phyloP scores from a whole-genome alignment of 2,329 filamentous ascomycete genomes.

The Tolypocladium capitatum region DNA sequence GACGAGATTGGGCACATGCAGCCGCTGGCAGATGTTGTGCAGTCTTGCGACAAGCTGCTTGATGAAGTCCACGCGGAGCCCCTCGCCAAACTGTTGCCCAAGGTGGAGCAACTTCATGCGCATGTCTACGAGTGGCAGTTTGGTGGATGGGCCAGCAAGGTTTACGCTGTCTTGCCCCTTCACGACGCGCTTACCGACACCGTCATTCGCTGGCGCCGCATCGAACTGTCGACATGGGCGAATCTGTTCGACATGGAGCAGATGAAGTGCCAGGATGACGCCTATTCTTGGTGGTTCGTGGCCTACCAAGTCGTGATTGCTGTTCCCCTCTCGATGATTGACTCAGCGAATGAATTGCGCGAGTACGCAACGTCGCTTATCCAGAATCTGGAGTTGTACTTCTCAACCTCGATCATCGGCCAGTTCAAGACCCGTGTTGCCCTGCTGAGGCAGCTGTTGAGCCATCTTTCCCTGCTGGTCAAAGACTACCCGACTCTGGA shows the following conservation, averaged over 20 bases:
- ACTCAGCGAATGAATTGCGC: slow-evolving; percentile 43
- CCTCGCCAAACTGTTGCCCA: slow-evolving; percentile 72
- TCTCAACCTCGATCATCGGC: slow-evolving; percentile 64
- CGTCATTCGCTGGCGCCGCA: slow-evolving; percentile 76
- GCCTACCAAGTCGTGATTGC: slow-evolving; percentile 83
- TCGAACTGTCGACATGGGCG: slow-evolving; percentile 88
- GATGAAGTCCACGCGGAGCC: slow-evolving; percentile 69
- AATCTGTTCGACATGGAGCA: slow-evolving; percentile 76
- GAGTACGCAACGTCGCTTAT: slow-evolving; percentile 56
- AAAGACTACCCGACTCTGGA: slow-evolving; percentile 44
- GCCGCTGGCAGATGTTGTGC: slow-evolving; percentile 65
- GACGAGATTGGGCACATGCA: slow-evolving; percentile 60
- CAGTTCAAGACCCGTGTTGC: slow-evolving; percentile 64
- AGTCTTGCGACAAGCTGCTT: slow-evolving; percentile 61
- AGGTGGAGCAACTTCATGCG: slow-evolving; percentile 74
- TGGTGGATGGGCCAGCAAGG: slow-evolving; percentile 68
- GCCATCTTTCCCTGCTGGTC: slow-evolving; percentile 50
- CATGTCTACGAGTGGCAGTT: slow-evolving; percentile 90
- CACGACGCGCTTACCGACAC: slow-evolving; percentile 70
- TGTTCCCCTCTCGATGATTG: slow-evolving; percentile 53
- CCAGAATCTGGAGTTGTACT: slow-evolving; percentile 66
- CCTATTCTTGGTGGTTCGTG: slow-evolving; percentile 90
- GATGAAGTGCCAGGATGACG: slow-evolving; percentile 60
- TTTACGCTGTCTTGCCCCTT: slow-evolving; percentile 54
- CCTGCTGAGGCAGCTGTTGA: slow-evolving; percentile 51